phyloP scores from a whole-genome alignment of 2,329 filamentous ascomycete genomes.

The Teratosphaeria zuluensis region DNA sequence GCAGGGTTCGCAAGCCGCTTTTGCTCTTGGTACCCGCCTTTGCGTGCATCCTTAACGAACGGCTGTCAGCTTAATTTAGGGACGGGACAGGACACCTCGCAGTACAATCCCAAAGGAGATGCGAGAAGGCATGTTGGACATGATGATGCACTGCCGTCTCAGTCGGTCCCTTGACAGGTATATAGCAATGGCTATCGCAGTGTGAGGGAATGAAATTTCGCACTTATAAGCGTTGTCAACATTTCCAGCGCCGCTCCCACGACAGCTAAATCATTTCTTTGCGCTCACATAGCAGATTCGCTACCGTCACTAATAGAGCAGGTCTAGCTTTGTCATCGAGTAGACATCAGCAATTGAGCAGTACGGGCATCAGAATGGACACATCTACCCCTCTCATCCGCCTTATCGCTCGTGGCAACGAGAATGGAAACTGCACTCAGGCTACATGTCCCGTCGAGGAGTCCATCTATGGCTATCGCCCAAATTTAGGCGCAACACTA shows the following conservation, averaged over 20 bases:
- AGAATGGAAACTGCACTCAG: slow-evolving; percentile 20
- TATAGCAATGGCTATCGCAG: neutral
- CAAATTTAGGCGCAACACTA: slow-evolving; percentile 28
- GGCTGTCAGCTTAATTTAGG: neutral
- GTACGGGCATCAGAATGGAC: slow-evolving; percentile 3
- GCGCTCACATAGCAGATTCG: neutral
- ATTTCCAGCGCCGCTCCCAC: neutral
- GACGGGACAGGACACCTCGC: neutral
- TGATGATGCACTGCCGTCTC: neutral
- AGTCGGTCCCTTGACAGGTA: neutral
- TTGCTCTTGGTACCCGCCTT: neutral
- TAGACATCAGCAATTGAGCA: too few relatives aligned
- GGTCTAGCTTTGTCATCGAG: too few relatives aligned
- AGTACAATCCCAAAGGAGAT: neutral
- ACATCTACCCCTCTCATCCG: neutral
- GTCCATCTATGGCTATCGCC: slow-evolving; percentile 26
- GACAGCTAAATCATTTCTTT: neutral
- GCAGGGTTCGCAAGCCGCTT: neutral
- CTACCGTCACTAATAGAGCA: too few relatives aligned
- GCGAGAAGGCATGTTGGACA: neutral
- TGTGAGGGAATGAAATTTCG: neutral
- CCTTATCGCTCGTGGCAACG: slow-evolving; percentile 13
- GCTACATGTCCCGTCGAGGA: slow-evolving; percentile 14
- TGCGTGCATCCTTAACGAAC: neutral
- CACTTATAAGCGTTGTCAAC: neutral